phyloP scores from a whole-genome alignment of 305 asterid species.

The Fraxinus nigra region DNA sequence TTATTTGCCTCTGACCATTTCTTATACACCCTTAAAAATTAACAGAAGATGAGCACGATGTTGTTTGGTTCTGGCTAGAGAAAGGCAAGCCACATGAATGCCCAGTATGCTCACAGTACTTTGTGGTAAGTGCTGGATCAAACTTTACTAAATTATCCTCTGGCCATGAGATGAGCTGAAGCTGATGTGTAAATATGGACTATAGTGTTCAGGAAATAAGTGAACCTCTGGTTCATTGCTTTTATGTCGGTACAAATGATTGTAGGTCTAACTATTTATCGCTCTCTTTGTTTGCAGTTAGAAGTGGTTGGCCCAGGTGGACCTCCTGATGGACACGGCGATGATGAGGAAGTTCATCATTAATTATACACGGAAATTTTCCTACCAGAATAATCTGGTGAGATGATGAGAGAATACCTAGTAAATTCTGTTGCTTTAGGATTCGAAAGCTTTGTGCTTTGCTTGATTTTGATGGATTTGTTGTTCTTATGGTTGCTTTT shows the following conservation, averaged over 20 bases:
- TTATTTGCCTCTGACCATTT: conserved; percentile 16
- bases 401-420: background rate
- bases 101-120: conserved; percentile 47
- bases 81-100: conserved; percentile 50
- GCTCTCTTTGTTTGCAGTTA: conserved; percentile 39
- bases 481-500: conserved; percentile 29
- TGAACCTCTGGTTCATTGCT: background rate
- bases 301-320: conserved; percentile 1
- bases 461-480: background rate
- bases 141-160: background rate
- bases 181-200: conserved; percentile 11
- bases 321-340: background rate
- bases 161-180: conserved; percentile 16
- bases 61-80: conserved; percentile 58
- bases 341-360: background rate
- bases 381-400: background rate
- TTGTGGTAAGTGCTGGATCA: conserved; percentile 47
- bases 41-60: conserved; percentile 60
- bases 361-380: background rate
- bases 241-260: background rate
- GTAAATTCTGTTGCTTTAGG: background rate
- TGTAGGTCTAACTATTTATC: background rate
- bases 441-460: background rate
- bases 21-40: conserved; percentile 14
- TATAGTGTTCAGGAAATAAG: background rate